Evolutionary conservation across 2,329 filamentous ascomycete genomes (phyloP).

Genomic region (Diaporthe humulicola): DNA sequence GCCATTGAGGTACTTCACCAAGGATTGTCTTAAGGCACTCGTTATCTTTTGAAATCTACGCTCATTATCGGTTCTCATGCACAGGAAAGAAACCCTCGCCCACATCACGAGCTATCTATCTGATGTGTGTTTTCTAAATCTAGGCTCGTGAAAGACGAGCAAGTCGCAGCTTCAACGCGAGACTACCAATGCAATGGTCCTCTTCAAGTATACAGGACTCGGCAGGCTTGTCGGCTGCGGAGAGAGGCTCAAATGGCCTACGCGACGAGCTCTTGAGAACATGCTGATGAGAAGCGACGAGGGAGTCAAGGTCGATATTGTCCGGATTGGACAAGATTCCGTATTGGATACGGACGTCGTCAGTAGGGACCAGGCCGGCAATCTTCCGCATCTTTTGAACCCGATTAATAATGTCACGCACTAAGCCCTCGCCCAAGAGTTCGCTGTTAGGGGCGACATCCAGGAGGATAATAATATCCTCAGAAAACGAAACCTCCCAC

Average conservation of each 20-base stretch:
- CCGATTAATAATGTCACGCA: constrained; percentile 91
- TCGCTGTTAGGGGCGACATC: constrained; percentile 83
- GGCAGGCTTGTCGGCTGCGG: background rate
- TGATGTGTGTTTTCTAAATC: background rate
- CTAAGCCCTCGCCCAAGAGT: constrained; percentile 87
- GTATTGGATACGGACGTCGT: constrained; percentile 97
- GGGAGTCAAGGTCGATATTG: constrained; percentile 76
- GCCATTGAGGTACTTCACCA: too few relatives aligned
- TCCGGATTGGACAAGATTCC: constrained; percentile 83
- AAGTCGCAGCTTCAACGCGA: constrained; percentile 10
- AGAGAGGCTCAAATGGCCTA: background rate
- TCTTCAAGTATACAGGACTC: background rate
- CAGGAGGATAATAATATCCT: constrained; percentile 89
- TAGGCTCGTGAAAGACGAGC: background rate
- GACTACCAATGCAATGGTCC: background rate
- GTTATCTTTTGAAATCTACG: too few relatives aligned
- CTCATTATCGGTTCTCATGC: too few relatives aligned
- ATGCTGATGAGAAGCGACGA: constrained; percentile 69
- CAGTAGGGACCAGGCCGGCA: constrained; percentile 88
- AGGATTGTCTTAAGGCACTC: too few relatives aligned
- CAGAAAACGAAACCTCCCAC: constrained; percentile 88
- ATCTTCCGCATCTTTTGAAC: constrained; percentile 95
- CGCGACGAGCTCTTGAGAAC: background rate
- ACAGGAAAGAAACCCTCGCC: too few relatives aligned
- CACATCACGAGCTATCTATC: too few relatives aligned